Evolutionary conservation across 208 protist genomes (phyloP).

Genomic region (Leishmania guyanensis): DNA sequence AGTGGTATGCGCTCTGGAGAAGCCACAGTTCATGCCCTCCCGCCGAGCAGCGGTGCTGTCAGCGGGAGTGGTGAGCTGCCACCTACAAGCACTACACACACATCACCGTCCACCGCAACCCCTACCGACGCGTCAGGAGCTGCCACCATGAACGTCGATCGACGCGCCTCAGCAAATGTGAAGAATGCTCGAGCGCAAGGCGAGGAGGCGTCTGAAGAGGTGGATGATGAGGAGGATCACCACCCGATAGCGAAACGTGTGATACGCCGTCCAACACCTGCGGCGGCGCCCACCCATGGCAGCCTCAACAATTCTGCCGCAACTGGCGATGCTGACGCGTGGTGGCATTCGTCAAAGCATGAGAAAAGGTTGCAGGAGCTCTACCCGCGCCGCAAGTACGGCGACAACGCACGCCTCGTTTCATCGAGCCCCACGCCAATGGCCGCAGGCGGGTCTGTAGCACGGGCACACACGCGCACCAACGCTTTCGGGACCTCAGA

Average conservation of each 20-base stretch:
- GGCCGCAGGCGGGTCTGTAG: neutral
- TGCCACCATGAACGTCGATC: neutral
- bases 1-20: conserved; percentile 6
- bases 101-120: conserved; percentile 1
- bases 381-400: conserved; percentile 69
- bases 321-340: conserved; percentile 51
- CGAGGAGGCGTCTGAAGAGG: conserved; percentile 7
- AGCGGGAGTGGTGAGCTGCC: neutral
- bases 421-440: neutral
- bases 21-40: conserved; percentile 1
- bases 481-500: neutral
- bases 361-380: conserved; percentile 69
- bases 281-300: neutral
- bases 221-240: conserved; percentile 18
- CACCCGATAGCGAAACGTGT: conserved; percentile 9
- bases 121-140: neutral
- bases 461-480: neutral
- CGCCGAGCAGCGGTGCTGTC: neutral
- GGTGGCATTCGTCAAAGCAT: conserved; percentile 70
- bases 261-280: conserved; percentile 5
- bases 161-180: neutral
- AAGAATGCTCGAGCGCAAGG: neutral
- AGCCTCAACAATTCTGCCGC: neutral
- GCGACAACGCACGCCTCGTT: conserved; percentile 42
- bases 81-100: neutral